Evolutionary conservation across 495 filamentous ascomycete species (phyloP).

Genomic region (Bathelium albidoporum): DNA sequence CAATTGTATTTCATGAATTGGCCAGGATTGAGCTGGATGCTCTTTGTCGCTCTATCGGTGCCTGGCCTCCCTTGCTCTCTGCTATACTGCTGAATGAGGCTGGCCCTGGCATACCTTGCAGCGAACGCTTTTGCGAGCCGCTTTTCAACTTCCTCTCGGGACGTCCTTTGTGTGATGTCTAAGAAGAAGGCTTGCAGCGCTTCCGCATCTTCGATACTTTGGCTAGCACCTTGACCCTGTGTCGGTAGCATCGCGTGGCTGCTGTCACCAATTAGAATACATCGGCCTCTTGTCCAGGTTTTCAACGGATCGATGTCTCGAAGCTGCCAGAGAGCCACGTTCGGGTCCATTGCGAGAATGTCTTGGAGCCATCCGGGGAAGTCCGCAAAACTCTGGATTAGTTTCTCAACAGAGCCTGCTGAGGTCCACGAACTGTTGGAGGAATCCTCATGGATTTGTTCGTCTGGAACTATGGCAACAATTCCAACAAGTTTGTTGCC

Average conservation of each 20-base stretch:
- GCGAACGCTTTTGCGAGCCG: constrained; percentile 8
- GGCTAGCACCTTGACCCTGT: constrained; percentile 26
- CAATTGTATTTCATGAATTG: constrained; percentile 40
- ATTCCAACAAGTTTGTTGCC: constrained; percentile 12
- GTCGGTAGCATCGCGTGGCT: constrained; percentile 29
- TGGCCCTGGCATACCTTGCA: constrained; percentile 19
- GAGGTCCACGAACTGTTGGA: constrained; percentile 13
- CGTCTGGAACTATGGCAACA: constrained; percentile 18
- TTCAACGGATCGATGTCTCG: constrained; percentile 12
- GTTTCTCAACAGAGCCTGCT: constrained; percentile 9
- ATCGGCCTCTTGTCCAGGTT: constrained; percentile 6
- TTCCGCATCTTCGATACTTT: constrained; percentile 25
- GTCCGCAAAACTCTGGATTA: constrained; percentile 16
- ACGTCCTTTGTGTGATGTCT: constrained; percentile 7
- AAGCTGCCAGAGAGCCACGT: constrained; percentile 18
- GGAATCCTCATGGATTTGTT: constrained; percentile 16
- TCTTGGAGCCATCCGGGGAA: constrained; percentile 16
- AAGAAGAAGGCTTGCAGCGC: constrained; percentile 14
- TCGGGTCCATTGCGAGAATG: constrained; percentile 1
- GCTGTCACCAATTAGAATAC: constrained; percentile 25
- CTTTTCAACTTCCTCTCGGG: constrained; percentile 1
- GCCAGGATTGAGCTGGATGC: constrained; percentile 31
- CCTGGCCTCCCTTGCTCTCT: constrained; percentile 32
- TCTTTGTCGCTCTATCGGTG: constrained; percentile 22
- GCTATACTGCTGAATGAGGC: constrained; percentile 26